Evolutionary conservation across 805 yeast genomes (phyloP).

Genomic region (Debaryomyces maramus): DNA sequence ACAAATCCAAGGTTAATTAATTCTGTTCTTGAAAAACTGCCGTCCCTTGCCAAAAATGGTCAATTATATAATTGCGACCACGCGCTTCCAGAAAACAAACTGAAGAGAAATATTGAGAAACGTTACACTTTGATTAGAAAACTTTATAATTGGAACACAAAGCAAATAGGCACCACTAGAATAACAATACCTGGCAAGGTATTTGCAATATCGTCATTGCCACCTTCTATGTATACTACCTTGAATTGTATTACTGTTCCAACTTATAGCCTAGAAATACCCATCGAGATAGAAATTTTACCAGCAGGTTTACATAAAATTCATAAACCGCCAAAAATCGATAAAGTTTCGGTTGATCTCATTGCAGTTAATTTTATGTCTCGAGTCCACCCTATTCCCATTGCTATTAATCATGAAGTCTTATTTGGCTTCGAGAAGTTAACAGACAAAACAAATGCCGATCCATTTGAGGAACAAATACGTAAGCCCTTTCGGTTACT

Average conservation of each 20-base stretch:
- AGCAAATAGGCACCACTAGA: neutral
- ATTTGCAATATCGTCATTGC: neutral
- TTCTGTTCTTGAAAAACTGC: too few relatives aligned
- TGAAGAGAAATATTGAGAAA: too few relatives aligned
- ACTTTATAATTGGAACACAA: neutral
- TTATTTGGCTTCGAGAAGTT: neutral
- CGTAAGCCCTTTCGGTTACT: neutral
- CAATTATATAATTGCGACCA: too few relatives aligned
- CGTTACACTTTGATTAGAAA: too few relatives aligned
- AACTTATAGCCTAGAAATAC: neutral
- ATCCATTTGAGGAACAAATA: constrained; percentile 1
- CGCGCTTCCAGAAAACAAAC: too few relatives aligned
- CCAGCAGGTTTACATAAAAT: neutral
- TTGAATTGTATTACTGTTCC: neutral
- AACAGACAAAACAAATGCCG: neutral
- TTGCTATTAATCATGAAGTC: neutral
- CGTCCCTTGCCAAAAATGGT: too few relatives aligned
- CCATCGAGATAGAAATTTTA: neutral
- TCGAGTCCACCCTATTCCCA: neutral
- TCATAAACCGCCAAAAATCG: neutral
- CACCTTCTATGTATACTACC: neutral
- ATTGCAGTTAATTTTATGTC: neutral
- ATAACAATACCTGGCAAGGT: neutral
- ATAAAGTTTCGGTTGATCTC: neutral
- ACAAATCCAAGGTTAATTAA: neutral